Evolutionary conservation across 257 asterid species (phyloP).

Genomic region (Lithospermum erythrorhizon): DNA sequence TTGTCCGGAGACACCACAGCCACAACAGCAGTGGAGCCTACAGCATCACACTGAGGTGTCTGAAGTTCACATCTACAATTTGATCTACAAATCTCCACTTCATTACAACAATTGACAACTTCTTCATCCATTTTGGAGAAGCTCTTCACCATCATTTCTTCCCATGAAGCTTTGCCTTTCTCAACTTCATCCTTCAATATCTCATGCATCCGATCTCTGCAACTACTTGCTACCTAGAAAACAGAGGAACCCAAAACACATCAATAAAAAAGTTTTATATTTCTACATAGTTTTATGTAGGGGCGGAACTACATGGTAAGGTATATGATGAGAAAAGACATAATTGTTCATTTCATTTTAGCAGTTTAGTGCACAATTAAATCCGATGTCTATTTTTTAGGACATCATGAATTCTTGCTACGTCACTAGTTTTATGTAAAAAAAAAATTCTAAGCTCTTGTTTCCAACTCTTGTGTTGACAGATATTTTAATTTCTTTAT

Average conservation of each 20-base stretch:
- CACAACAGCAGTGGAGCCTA: conserved; percentile 95
- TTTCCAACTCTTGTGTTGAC: too few species aligned
- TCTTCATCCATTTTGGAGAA: conserved; percentile 76
- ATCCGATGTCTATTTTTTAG: too few species aligned
- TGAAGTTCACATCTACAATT: conserved; percentile 79
- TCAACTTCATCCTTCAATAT: conserved; percentile 55
- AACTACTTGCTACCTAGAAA: conserved; percentile 67
- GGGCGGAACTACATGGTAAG: too few species aligned
- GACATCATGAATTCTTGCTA: too few species aligned
- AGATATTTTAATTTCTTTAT: too few species aligned
- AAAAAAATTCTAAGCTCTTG: too few species aligned
- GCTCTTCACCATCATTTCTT: conserved; percentile 39
- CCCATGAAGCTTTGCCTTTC: conserved; percentile 39
- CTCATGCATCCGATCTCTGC: conserved; percentile 87
- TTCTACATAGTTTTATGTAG: too few species aligned
- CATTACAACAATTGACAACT: conserved; percentile 32
- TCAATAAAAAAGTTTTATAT: not conserved
- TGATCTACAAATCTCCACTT: conserved; percentile 16
- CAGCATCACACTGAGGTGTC: conserved; percentile 91
- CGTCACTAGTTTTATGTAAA: too few species aligned
- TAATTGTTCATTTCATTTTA: too few species aligned
- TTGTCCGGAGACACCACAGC: conserved; percentile 62
- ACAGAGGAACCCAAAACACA: not conserved
- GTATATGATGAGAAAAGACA: too few species aligned
- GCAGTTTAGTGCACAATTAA: too few species aligned